Evolutionary conservation across 2,329 filamentous ascomycete genomes (phyloP), one percentile per base, ranked within the genome.

Genomic region (Mollisiaceae sp.): DNA sequence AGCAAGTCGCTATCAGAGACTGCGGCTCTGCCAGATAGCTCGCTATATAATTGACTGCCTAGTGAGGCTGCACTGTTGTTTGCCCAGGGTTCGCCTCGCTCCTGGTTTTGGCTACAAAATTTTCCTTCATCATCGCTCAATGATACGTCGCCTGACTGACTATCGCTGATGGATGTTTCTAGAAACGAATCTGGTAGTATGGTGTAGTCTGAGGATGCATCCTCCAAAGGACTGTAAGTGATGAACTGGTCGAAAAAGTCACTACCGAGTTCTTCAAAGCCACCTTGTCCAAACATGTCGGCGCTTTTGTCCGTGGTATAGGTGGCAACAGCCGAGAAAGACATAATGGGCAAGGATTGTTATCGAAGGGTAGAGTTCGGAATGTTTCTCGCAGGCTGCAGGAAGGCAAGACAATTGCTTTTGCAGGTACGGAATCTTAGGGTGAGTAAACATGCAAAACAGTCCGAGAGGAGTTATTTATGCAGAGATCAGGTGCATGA

Each of bases 181-280:
- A 63, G 80, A 79, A 72, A 80, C 80, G 71, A 80, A 69, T 83
- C 81, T 76, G 81, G 81, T 69, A 80, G 77, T 67, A 78, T 77
- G 67, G 81, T 79, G 71, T 79, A 71, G 12, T 80, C 67, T 18
- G 55, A 9, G 27, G 57, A 43, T 22, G 60, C 65, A 67, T 79
- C 76, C 62, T 80, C 80, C 70, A 83, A 80, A 63, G 83, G 79
- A 66, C 87, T 85, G 77, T 84, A 82, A 70, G 86, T 82, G 76
- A 88, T 81, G 75, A 86, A 88, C 75, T 88, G 83, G 73, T 87
- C 85, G 80, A 90, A 89, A 77, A 89, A 81, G 75, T 85, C 84
- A 77, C 85, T 84, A 77, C 82, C 83, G 66, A 85, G 80, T 74
- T 87, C 85, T 67, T 82, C 78, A 59, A 78, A 78, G 62, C 55